A percentile compares a stretch with the other conserved stretches of the same genome.
These are phyloP conservation scores for Venustampulla echinocandica DNA, from an alignment of 495 filamentous ascomycete genomes.

Conservation along the genomic window DNA sequence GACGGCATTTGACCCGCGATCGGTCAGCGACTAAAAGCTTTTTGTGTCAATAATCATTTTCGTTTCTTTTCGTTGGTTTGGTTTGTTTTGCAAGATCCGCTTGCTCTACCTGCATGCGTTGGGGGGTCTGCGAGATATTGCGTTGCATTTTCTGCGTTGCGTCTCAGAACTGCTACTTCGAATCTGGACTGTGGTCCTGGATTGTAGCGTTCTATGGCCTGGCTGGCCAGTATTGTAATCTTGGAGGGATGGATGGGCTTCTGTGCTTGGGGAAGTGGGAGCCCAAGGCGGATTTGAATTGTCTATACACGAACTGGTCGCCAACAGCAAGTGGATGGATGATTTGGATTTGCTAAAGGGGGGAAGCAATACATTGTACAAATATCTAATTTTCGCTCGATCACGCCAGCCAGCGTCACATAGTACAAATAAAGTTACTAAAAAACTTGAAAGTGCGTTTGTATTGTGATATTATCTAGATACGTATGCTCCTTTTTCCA, in stretches of 20 bases:
- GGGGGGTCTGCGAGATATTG: slow-evolving; percentile 8
- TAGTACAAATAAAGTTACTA: too few species aligned
- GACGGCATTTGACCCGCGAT: slow-evolving; percentile 10
- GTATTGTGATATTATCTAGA: too few species aligned
- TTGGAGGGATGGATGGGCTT: slow-evolving; percentile 9
- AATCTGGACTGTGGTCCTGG: background rate
- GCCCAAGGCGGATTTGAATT: background rate
- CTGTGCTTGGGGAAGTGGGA: slow-evolving; percentile 4
- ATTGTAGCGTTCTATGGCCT: slow-evolving; percentile 10
- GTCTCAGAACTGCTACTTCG: slow-evolving; percentile 6
- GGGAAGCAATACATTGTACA: slow-evolving; percentile 20
- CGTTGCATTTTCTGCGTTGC: slow-evolving; percentile 18
- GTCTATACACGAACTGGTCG: slow-evolving; percentile 13
- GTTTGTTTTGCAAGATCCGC: slow-evolving; percentile 3
- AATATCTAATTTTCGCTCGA: slow-evolving; percentile 18
- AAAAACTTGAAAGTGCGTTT: too few species aligned
- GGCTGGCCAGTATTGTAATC: slow-evolving; percentile 24
- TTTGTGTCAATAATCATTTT: slow-evolving; percentile 21
- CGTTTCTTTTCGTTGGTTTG: background rate
- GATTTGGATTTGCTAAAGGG: background rate
- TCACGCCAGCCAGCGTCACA: slow-evolving; percentile 21
- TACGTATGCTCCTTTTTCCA: too few species aligned
- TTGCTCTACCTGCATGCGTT: slow-evolving; percentile 9
- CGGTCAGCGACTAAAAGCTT: slow-evolving; percentile 17
- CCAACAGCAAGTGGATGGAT: slow-evolving; percentile 14